These are phyloP conservation scores for Funneliformis mosseae DNA, from an alignment of 192 early-diverging fungal genomes.

Conservation along the genomic window DNA sequence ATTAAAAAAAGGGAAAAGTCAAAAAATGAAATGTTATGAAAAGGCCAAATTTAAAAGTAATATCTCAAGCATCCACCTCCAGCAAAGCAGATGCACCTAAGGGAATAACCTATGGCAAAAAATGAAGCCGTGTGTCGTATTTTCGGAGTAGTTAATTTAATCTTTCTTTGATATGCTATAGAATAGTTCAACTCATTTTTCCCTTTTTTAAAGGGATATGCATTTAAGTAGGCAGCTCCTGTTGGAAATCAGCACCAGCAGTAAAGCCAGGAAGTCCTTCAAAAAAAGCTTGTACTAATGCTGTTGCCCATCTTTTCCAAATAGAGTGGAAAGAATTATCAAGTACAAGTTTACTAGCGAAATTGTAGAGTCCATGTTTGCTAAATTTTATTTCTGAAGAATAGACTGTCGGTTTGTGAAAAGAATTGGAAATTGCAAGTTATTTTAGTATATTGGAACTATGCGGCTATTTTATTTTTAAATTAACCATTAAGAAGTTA, in stretches of 20 bases:
- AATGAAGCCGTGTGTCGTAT: slow-evolving; percentile 2
- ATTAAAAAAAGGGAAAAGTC: slow-evolving; percentile 85
- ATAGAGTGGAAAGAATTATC: slow-evolving; percentile 55
- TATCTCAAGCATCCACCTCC: slow-evolving; percentile 47
- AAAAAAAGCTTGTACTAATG: slow-evolving; percentile 8
- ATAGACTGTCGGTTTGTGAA: slow-evolving; percentile 65
- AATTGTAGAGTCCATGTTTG: slow-evolving; percentile 66
- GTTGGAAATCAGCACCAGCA: slow-evolving; percentile 27
- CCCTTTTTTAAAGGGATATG: slow-evolving; percentile 19
- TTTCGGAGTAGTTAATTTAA: background rate
- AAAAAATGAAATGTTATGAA: slow-evolving; percentile 82
- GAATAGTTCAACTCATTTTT: background rate
- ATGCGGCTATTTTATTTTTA: background rate
- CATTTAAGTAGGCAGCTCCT: slow-evolving; percentile 38
- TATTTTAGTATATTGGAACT: background rate
- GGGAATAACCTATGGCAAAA: background rate
- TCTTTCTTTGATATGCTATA: background rate
- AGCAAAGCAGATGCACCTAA: slow-evolving; percentile 8
- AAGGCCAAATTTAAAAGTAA: slow-evolving; percentile 83
- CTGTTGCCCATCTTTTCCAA: slow-evolving; percentile 46
- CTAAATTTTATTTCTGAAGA: slow-evolving; percentile 63
- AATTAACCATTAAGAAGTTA: slow-evolving; percentile 64
- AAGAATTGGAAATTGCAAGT: slow-evolving; percentile 79
- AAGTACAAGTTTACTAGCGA: slow-evolving; percentile 74
- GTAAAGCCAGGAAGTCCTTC: slow-evolving; percentile 33